phyloP scores from a whole-genome alignment of 2,329 filamentous ascomycete genomes.

The Ophiocordyceps camponoti-leonardi region DNA sequence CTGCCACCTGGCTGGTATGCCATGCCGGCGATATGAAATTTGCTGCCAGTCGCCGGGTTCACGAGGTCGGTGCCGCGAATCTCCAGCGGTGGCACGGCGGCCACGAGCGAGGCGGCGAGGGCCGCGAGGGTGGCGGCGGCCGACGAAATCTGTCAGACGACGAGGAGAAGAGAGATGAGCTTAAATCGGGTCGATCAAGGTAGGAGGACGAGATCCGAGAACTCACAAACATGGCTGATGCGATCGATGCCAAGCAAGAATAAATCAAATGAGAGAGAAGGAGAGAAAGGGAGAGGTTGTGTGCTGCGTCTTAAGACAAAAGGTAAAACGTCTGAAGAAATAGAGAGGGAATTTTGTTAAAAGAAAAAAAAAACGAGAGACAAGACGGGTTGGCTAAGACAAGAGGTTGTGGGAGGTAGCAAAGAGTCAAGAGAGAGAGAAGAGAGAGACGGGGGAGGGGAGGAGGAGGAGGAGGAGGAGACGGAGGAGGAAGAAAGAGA shows the following conservation, averaged over 20 bases:
- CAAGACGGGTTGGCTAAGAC: no score
- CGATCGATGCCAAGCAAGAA: neutral
- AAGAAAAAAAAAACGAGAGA: no score
- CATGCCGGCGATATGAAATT: slow-evolving; percentile 49
- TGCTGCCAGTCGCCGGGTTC: slow-evolving; percentile 38
- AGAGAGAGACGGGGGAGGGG: neutral
- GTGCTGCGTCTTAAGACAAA: neutral
- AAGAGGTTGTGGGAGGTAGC: neutral
- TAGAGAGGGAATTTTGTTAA: no score
- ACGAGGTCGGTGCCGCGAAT: slow-evolving; percentile 42
- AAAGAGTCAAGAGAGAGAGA: neutral
- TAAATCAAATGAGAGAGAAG: neutral
- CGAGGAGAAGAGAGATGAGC: neutral
- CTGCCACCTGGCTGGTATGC: slow-evolving; percentile 55
- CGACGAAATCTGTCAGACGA: neutral
- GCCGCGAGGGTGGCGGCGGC: slow-evolving; percentile 27
- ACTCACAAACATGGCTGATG: neutral
- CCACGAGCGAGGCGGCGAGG: slow-evolving; percentile 32
- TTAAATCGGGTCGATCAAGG: neutral
- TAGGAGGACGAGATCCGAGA: neutral
- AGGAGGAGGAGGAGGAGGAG: no score
- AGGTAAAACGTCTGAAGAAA: no score
- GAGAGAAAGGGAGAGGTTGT: neutral
- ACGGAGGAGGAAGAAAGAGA: no score
- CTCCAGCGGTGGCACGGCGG: slow-evolving; percentile 39